phyloP scores from a whole-genome alignment of 2,329 filamentous ascomycete genomes.

The Exophiala viscosa region DNA sequence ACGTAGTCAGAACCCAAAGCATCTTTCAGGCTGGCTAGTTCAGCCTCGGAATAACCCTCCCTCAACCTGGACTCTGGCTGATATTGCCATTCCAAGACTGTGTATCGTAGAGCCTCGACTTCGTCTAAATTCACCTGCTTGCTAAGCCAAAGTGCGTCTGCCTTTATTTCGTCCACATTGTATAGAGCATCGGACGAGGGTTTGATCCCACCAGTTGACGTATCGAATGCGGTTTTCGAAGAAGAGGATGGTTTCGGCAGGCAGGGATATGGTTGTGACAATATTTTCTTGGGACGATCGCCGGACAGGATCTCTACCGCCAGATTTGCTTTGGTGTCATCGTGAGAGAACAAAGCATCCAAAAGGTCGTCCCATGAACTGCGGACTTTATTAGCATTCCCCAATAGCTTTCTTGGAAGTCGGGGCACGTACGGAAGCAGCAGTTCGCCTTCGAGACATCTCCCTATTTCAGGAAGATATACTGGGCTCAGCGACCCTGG shows the following conservation, averaged over 20 bases:
- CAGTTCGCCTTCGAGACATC: slow-evolving; percentile 33
- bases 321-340: slow-evolving; percentile 6
- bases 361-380: slow-evolving; percentile 27
- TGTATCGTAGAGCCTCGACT: slow-evolving; percentile 73
- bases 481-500: slow-evolving; percentile 15
- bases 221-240: slow-evolving; percentile 71
- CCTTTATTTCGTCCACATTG: slow-evolving; percentile 75
- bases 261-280: slow-evolving; percentile 13
- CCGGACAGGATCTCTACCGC: slow-evolving; percentile 15
- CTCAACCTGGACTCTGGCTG: slow-evolving; percentile 70
- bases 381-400: slow-evolving; percentile 7
- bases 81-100: slow-evolving; percentile 78
- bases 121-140: slow-evolving; percentile 74
- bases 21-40: slow-evolving; percentile 70
- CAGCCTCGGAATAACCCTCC: slow-evolving; percentile 70
- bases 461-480: slow-evolving; percentile 19
- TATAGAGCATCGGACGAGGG: slow-evolving; percentile 64
- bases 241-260: slow-evolving; percentile 12
- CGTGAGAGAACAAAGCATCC: slow-evolving; percentile 18
- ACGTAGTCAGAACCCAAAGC: slow-evolving; percentile 64
- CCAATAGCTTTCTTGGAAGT: background rate
- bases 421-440: slow-evolving; percentile 15
- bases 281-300: slow-evolving; percentile 15
- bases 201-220: slow-evolving; percentile 77
- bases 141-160: slow-evolving; percentile 82